A percentile compares a stretch with the other conserved stretches of the same genome.
Evolutionary conservation across 2,329 filamentous ascomycete species (phyloP).

Genomic region (Sarocladium brachiariae): DNA sequence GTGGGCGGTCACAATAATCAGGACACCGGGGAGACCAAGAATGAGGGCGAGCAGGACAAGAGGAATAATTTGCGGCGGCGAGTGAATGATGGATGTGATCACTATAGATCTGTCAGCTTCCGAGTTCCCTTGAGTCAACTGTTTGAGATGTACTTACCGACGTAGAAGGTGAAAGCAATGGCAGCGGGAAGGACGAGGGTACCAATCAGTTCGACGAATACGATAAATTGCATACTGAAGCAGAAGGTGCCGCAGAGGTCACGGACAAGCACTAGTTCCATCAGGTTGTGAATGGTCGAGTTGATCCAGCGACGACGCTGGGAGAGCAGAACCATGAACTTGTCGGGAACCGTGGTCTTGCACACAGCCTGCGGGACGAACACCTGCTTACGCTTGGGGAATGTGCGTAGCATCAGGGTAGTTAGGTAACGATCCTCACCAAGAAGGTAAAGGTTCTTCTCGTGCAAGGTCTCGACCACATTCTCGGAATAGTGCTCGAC

Average conservation of each 20-base stretch:
- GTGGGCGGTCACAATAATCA: slow-evolving; percentile 91
- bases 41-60: slow-evolving; percentile 84
- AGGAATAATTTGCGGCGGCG: slow-evolving; percentile 77
- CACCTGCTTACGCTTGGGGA: slow-evolving; percentile 97
- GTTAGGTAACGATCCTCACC: slow-evolving; percentile 94
- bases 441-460: slow-evolving; percentile 88
- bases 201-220: slow-evolving; percentile 90
- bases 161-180: slow-evolving; percentile 94
- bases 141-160: slow-evolving; percentile 55
- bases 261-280: slow-evolving; percentile 91
- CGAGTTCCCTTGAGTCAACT: too few relatives aligned
- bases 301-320: slow-evolving; percentile 99
- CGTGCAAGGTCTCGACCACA: slow-evolving; percentile 95
- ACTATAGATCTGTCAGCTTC: slow-evolving; percentile 41
- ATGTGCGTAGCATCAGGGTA: slow-evolving; percentile 96
- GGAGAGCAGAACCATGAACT: slow-evolving; percentile 86
- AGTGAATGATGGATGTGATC: slow-evolving; percentile 74
- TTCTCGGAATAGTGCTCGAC: slow-evolving; percentile 99
- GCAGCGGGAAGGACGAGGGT: slow-evolving; percentile 93
- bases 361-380: slow-evolving; percentile 98
- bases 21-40: slow-evolving; percentile 82
- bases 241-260: slow-evolving; percentile 98
- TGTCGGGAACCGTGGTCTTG: slow-evolving; percentile 93
- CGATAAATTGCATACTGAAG: slow-evolving; percentile 99
- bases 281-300: slow-evolving; percentile 96